These are phyloP conservation scores for Acer negundo DNA, from an alignment of 345 rosid species.

Conservation along the genomic window DNA sequence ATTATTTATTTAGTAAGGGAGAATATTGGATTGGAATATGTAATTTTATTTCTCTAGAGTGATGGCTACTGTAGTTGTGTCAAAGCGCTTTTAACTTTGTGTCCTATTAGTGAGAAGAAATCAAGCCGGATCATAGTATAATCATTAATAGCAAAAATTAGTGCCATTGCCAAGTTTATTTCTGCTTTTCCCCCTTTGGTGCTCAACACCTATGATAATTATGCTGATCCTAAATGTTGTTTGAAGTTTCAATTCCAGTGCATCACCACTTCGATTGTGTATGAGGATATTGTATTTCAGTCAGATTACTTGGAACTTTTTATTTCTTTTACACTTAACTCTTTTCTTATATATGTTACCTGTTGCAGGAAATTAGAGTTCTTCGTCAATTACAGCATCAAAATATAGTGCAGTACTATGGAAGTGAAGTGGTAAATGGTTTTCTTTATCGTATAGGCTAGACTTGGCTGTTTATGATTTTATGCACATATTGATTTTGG, in stretches of 20 bases:
- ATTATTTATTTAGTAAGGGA: not conserved
- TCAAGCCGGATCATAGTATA: not conserved
- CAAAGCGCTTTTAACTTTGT: not conserved
- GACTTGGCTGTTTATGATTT: conserved; percentile 1
- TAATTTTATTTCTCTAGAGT: not conserved
- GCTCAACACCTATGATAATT: not conserved
- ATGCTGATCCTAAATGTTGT: not conserved
- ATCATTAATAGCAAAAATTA: not conserved
- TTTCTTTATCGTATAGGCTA: not conserved
- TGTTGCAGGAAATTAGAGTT: conserved; percentile 62
- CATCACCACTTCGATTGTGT: not conserved
- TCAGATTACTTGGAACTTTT: not conserved
- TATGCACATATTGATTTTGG: conserved; percentile 15
- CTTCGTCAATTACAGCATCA: conserved; percentile 50
- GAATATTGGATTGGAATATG: not conserved
- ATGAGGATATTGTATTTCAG: not conserved
- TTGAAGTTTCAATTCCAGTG: not conserved
- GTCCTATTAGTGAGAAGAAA: not conserved
- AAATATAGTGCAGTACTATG: conserved; percentile 77
- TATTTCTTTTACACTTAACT: not conserved
- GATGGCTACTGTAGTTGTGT: not conserved
- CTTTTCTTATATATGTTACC: conserved; percentile 6
- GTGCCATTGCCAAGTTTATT: not conserved
- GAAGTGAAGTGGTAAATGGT: conserved; percentile 60
- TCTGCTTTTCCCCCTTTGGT: no score